Percentiles rank a stretch among this genome's conserved stretches.
Conservation (phyloP, 306 rosid genomes). For the Gynostemma pentaphyllum region DNA sequence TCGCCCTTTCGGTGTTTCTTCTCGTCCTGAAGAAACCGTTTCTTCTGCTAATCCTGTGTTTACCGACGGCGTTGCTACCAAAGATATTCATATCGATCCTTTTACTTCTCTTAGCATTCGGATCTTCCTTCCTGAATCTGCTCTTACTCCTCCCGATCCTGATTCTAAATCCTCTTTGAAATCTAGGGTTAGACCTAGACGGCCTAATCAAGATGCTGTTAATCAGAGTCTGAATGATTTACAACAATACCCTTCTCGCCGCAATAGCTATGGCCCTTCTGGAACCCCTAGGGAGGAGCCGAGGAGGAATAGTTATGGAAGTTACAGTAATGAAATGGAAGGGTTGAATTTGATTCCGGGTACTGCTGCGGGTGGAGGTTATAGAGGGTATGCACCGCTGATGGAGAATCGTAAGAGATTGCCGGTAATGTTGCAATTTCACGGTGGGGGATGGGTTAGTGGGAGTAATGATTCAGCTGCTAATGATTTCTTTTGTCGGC, state of each 20-base stretch:
- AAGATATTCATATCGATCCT: slow-evolving; percentile 84
- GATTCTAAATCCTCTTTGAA: slow-evolving; percentile 26
- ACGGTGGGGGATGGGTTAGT: slow-evolving; percentile 98
- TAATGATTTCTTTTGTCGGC: slow-evolving; percentile 65
- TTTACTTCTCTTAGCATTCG: slow-evolving; percentile 65
- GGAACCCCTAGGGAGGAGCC: slow-evolving; percentile 18
- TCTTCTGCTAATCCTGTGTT: slow-evolving; percentile 66
- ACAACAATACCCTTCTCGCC: slow-evolving; percentile 17
- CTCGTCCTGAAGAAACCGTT: slow-evolving; percentile 72
- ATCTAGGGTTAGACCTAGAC: slow-evolving; percentile 16
- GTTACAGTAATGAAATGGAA: slow-evolving; percentile 22
- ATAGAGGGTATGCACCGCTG: slow-evolving; percentile 62
- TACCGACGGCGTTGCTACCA: slow-evolving; percentile 84
- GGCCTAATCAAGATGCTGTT: slow-evolving; percentile 23
- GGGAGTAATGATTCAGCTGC: slow-evolving; percentile 82
- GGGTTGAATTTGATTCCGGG: slow-evolving; percentile 49
- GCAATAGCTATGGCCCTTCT: slow-evolving; percentile 41
- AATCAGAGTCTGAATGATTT: slow-evolving; percentile 9
- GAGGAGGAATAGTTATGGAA: slow-evolving; percentile 37
- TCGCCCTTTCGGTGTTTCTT: slow-evolving; percentile 60
- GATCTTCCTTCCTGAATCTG: slow-evolving; percentile 90
- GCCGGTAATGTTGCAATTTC: slow-evolving; percentile 85
- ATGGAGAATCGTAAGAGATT: slow-evolving; percentile 30
- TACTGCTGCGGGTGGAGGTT: slow-evolving; percentile 24
- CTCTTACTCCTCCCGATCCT: slow-evolving; percentile 51